phyloP scores from a whole-genome alignment of 2,329 filamentous ascomycete genomes.

The Fusarium sp. region DNA sequence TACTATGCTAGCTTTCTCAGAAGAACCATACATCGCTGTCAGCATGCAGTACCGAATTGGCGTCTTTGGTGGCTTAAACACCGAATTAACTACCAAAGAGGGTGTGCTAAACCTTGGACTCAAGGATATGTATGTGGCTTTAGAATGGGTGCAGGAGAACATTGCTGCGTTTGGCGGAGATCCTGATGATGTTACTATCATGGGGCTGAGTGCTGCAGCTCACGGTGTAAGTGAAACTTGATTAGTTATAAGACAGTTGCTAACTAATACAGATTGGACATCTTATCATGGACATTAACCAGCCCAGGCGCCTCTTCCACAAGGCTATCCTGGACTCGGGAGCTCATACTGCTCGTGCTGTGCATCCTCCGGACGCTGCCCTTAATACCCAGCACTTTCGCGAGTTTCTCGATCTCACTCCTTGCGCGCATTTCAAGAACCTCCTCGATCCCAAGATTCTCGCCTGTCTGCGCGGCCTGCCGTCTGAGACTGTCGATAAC shows the following conservation, averaged over 20 bases:
- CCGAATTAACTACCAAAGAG: conserved; percentile 63
- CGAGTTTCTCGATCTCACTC: conserved; percentile 50
- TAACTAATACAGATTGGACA: conserved; percentile 48
- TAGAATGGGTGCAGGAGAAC: conserved; percentile 68
- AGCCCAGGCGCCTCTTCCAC: conserved; percentile 51
- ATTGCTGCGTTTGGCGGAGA: conserved; percentile 67
- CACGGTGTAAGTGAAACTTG: conserved; percentile 40
- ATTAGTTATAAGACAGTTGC: fast-evolving
- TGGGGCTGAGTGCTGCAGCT: conserved; percentile 60
- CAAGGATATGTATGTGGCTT: conserved; percentile 63
- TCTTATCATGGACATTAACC: conserved; percentile 53
- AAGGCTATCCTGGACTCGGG: conserved; percentile 54
- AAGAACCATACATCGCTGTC: conserved; percentile 64
- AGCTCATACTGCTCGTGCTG: conserved; percentile 49
- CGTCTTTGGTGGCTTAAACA: conserved; percentile 73
- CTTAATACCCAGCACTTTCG: conserved; percentile 51
- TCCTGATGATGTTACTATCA: conserved; percentile 63
- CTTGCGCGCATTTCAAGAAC: conserved; percentile 45
- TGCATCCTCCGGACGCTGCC: conserved; percentile 46
- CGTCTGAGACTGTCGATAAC: conserved; percentile 44
- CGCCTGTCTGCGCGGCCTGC: conserved; percentile 43
- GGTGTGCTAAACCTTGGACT: conserved; percentile 70
- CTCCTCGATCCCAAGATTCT: conserved; percentile 49
- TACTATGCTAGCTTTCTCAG: conserved; percentile 66
- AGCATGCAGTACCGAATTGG: conserved; percentile 66